Percentiles rank a stretch among this genome's conserved stretches.
Evolutionary conservation across 768 basidiomycete species (phyloP).

Genomic region (Mrakia gelida): DNA sequence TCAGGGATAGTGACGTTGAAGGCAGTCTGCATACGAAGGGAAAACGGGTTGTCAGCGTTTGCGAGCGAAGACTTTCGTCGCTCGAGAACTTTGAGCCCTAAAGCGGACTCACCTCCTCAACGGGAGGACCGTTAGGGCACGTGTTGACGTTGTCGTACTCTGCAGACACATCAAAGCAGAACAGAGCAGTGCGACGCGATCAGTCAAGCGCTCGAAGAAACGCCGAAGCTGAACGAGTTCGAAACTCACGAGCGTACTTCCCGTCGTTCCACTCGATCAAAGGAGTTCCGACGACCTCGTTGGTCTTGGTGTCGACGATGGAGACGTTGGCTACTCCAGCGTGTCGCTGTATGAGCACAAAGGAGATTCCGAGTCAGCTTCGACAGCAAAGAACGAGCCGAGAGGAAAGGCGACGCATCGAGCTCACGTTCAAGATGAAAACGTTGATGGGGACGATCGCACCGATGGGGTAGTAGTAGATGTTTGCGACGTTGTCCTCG

Average conservation of each 20-base stretch:
- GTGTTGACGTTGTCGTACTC: slow-evolving; percentile 26
- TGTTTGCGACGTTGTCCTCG: slow-evolving; percentile 27
- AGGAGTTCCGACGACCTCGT: slow-evolving; percentile 22
- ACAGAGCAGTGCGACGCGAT: too few species aligned
- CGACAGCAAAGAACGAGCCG: background rate
- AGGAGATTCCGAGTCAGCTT: background rate
- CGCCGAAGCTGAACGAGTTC: background rate
- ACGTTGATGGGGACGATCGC: slow-evolving; percentile 22
- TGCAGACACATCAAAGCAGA: too few species aligned
- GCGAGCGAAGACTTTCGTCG: too few species aligned
- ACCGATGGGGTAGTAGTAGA: slow-evolving; percentile 19
- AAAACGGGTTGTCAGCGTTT: background rate
- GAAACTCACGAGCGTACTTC: slow-evolving; percentile 11
- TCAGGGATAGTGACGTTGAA: slow-evolving; percentile 30
- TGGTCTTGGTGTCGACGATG: slow-evolving; percentile 31
- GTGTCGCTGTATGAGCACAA: slow-evolving; percentile 8
- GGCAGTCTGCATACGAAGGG: background rate
- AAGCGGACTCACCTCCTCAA: background rate
- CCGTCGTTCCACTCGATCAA: slow-evolving; percentile 28
- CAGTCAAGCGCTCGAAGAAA: background rate
- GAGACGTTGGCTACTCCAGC: slow-evolving; percentile 28
- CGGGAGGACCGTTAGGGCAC: slow-evolving; percentile 8
- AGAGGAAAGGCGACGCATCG: too few species aligned
- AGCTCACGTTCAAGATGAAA: slow-evolving; percentile 20
- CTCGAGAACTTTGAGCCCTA: too few species aligned